A percentile compares a stretch with the other conserved stretches of the same genome.
Conservation (phyloP, 2,329 filamentous ascomycete genomes). For the Didymella pinodella region DNA sequence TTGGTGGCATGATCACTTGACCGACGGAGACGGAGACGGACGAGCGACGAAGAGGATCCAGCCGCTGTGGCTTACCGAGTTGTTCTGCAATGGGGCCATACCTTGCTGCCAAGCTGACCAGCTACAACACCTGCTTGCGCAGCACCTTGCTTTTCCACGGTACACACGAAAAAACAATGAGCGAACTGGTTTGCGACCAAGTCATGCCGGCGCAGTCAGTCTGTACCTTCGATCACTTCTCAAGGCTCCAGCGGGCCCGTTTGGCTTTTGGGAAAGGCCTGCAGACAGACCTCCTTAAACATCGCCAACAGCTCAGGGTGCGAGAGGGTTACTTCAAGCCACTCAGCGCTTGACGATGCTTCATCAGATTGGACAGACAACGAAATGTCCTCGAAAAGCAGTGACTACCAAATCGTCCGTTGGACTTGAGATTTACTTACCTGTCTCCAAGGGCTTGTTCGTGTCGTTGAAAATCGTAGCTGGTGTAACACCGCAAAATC, state of each 20-base stretch:
- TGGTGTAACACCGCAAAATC: conserved; percentile 9
- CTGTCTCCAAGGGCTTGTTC: background rate
- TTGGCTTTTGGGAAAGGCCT: background rate
- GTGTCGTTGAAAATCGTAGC: background rate
- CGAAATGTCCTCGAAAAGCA: background rate
- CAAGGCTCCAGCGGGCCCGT: background rate
- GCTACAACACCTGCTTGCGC: background rate
- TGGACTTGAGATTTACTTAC: background rate
- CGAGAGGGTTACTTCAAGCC: background rate
- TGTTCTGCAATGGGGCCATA: background rate
- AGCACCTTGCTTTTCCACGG: background rate
- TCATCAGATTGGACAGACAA: background rate
- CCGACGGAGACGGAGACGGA: background rate
- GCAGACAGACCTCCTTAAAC: background rate
- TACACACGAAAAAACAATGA: background rate
- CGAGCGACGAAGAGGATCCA: background rate
- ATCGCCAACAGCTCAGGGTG: background rate
- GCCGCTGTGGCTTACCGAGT: background rate
- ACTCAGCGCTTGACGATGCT: background rate
- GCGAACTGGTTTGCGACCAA: background rate
- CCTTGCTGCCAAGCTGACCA: background rate
- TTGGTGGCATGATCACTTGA: background rate
- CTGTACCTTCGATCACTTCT: background rate
- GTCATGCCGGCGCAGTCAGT: background rate
- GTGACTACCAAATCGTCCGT: background rate